Conservation (phyloP, 768 basidiomycete species). For the Lyophyllum atratum region DNA sequence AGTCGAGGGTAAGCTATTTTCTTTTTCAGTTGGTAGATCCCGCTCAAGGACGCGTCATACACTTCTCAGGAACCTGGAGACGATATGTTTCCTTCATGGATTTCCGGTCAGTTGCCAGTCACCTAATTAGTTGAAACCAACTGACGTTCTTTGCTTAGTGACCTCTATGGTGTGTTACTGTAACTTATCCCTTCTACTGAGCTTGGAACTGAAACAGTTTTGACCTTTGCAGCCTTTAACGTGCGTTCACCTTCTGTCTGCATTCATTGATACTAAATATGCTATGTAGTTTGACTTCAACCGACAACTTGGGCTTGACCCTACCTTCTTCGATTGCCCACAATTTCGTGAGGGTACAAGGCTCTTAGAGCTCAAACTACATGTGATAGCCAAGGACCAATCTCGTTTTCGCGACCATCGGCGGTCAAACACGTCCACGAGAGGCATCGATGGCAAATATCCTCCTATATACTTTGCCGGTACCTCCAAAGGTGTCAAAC, state of each 20-base stretch:
- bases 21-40: neutral
- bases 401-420: constrained; percentile 27
- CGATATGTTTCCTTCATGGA: constrained; percentile 80
- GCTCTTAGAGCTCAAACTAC: constrained; percentile 58
- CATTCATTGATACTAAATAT: constrained; percentile 23
- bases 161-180: constrained; percentile 42
- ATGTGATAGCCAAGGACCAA: constrained; percentile 37
- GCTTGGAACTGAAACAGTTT: neutral
- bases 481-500: constrained; percentile 40
- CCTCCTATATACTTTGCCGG: constrained; percentile 52
- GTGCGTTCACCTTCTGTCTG: constrained; percentile 26
- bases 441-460: constrained; percentile 26
- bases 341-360: constrained; percentile 67
- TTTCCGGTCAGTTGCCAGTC: constrained; percentile 51
- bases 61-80: constrained; percentile 55
- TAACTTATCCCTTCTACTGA: neutral
- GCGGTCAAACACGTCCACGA: neutral
- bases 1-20: constrained; percentile 47
- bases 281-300: constrained; percentile 30
- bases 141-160: constrained; percentile 22
- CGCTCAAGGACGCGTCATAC: neutral
- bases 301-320: constrained; percentile 39
- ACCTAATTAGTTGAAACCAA: neutral
- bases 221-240: constrained; percentile 45
- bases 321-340: constrained; percentile 53